Evolutionary conservation across 371 early-diverging fungal genomes (phyloP), one percentile per base, ranked within the genome.

Genomic region (Synchytrium microbalum): DNA sequence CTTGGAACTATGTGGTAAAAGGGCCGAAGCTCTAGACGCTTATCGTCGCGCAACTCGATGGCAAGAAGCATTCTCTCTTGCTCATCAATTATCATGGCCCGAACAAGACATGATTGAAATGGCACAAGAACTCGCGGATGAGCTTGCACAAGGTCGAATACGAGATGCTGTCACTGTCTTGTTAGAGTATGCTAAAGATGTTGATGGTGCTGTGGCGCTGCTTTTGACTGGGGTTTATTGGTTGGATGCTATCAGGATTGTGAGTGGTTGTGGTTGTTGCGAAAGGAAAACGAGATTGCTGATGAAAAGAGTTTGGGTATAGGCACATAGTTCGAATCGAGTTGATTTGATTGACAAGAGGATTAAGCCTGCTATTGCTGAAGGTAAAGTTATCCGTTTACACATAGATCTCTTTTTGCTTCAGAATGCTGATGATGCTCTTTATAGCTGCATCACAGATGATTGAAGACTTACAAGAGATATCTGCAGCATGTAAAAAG

Each of bases 391-490:
- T 52, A 13, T 19, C n/a, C 52, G 19, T 1, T 53, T 46, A 25
- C 10, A 59, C 32, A 5, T 10, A 54, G 13, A 59, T 19, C 26
- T 58, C 1, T 2, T 57, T 58, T 28, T 52, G 33, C 52, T 14
- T 69, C 1, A 52, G 10, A 33, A 23, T 38, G 56, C 54, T 30
- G 54, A 55, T 31, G 26, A 67, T 70, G 77, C 83, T 0, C 77
- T 23, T 27, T 54, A 27, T 54, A 63, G 62, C 32, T 46, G 60
- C 77, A 51, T 72, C 78, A 10, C 78, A 82, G 24, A 30, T 86
- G 52, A 71, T 82, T 27, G 91, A 90, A 19, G 89, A 90, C 38
- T 70, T 95, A 25, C 76, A 78, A 31, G 92, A 91, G 24, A 86
- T 91, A 81, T 58, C 69, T 31, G 79, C 76, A 16, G 84, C 91